Base-by-base conservation (phyloP, 2,329 filamentous ascomycete species). In the Fragosphaeria purpurea region DNA sequence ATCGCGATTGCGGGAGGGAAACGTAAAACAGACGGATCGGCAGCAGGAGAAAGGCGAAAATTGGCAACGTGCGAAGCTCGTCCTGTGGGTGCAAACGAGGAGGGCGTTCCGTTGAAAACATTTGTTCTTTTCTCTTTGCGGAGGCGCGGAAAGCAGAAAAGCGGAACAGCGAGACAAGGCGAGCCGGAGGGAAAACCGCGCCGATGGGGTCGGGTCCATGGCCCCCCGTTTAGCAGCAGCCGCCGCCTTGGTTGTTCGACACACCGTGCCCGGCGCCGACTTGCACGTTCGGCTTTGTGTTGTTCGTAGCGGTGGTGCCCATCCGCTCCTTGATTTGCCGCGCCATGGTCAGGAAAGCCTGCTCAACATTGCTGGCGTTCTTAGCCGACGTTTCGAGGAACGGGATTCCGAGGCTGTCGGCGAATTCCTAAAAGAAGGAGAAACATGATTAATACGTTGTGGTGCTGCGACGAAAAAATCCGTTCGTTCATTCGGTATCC, bases 261-360 rank as follows among this genome's bases (percentile, higher is more conserved):
- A 98, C 91, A 62, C 90, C 90, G 71, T 95, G 89, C 65, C 93
- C 93, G 67, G 89, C 86, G 53, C 89, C 88, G 63, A 98, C 93
- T 68, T 95, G 89, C 62, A 98, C 90, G 62, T 88, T 95, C 58
- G 91, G 91, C 79, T 97, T 98, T 75, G 91, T 95, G 82, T 97
- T 97, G 76, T 90, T 90, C 59, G 86, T 86, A 43, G 87, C 85
- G 57, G 91, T 93, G 61, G 88, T 95, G 64, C 93, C 93, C 91
- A 98, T 98, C 65, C 93, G 86, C 77, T 97, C 91, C 82, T 98
- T 98, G 76, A 98, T 98, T 74, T 98, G 93, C 70, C 93, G 86
- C 62, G 93, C 93, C 93, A 98, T 98, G 70, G 93, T 98, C 74
- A 98, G 74, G 85, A 98, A 98, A 65, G 93, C 91, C 75, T 98